phyloP scores from a whole-genome alignment of 2,329 filamentous ascomycete species.

The Verticillium alfalfae region DNA sequence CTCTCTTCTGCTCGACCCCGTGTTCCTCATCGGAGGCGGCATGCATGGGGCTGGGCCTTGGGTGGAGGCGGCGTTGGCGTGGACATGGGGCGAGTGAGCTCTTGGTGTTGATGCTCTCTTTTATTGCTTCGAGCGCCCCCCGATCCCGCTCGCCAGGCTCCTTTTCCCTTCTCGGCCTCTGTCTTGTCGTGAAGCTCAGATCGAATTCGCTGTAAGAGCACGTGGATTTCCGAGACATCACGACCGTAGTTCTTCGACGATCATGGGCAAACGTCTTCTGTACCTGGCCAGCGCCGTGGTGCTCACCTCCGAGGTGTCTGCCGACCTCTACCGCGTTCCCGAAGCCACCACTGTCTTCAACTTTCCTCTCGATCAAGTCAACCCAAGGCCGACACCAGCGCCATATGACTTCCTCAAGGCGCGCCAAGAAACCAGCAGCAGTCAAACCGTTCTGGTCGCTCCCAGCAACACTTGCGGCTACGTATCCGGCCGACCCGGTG shows the following conservation, averaged over 20 bases:
- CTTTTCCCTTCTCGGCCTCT: not conserved
- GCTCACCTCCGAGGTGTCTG: constrained; percentile 26
- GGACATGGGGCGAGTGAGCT: not conserved
- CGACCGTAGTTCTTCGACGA: constrained; percentile 1
- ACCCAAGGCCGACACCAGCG: constrained; percentile 32
- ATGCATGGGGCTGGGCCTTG: not conserved
- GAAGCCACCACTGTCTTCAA: constrained; percentile 25
- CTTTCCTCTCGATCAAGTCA: constrained; percentile 26
- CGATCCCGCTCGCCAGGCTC: not conserved
- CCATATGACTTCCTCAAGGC: constrained; percentile 27
- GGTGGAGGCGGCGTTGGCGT: not conserved
- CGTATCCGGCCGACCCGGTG: constrained; percentile 32
- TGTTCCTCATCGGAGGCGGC: not conserved
- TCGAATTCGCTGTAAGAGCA: not conserved
- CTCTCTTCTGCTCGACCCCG: not conserved
- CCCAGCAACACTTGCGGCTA: constrained; percentile 48
- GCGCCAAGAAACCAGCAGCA: constrained; percentile 19
- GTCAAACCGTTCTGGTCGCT: constrained; percentile 33
- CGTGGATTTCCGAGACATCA: not conserved
- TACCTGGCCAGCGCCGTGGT: constrained; percentile 13
- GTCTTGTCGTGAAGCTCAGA: not conserved
- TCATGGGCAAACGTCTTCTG: constrained; percentile 18
- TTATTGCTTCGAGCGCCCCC: not conserved
- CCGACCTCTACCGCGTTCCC: constrained; percentile 26
- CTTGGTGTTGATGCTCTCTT: not conserved